Evolutionary conservation across 164 flowering plant genomes (phyloP), one percentile per base, ranked within the genome.

Genomic region (Stephania japonica): DNA sequence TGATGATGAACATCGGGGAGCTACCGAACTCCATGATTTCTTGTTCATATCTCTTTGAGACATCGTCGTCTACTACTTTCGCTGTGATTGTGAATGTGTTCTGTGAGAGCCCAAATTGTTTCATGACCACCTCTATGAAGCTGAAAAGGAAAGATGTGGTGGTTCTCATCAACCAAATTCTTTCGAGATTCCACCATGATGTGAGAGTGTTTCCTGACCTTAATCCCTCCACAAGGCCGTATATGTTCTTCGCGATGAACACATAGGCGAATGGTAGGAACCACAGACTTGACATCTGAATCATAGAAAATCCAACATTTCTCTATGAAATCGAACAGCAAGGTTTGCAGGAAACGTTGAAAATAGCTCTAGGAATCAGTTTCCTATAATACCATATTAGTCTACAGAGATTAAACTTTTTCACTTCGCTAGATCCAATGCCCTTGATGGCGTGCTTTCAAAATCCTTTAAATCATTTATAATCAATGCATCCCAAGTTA

Each of bases 211-310:
- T 88, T 14, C 82, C 86, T 10, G 73, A 70, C 69, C 72, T 73
- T 1, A 89, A 76, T 23, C 78, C 82, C 75, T 92, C 96, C 0
- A 13, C 72, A 12, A 87, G 72, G 78, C 89, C 81, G 61, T 65
- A 81, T 9, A 25, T 63, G 68, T 73, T 71, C 38, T 61, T 80
- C 18, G 84, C 79, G 0, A 83, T 0, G 6, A 83, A 77, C 65
- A 88, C 86, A 71, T 81, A 91, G 0, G 82, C 83, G 72, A 88
- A 88, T 13, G 94, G 92, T n/a, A 88, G 64, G 74, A 87, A 76
- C 97, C 94, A 92, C 2, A 71, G 80, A 76, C 89, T 89, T 53
- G 93, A 83, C 7, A 86, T 56, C 97, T 91, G 85, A 72, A n/a
- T 56, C 62, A 56, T 47, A 6, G 13, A 47, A 14, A 32, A 27